Evolutionary conservation across 345 rosid genomes (phyloP), one percentile per base, ranked within the genome.

Genomic region (Rhizophora mangle): DNA sequence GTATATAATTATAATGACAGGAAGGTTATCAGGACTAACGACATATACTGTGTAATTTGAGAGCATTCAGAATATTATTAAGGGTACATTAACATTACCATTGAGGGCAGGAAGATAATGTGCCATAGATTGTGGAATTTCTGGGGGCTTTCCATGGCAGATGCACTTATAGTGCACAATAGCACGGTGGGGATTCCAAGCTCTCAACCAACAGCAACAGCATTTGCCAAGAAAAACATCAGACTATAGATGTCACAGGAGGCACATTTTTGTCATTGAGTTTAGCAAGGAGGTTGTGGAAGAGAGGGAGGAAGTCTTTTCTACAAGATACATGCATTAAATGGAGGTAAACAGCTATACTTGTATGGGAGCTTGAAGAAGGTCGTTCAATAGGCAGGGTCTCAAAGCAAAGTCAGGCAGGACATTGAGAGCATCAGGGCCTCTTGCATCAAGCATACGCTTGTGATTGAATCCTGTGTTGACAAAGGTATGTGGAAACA

Each of bases 171-270:
- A 3, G 67, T 24, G 54, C 22, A 22, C 18, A 65, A 82, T 72
- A 26, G 76, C 83, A 27, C 80, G 72, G 1, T 76, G 0, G 81
- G 80, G 65, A 85, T 54, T 1, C 85, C 71, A 26, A 16, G 22
- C 55, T 79, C 31, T 27, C 72, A 85, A 2, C 86, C 86, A 0
- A 79, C 80, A 19, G 81, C 81, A 20, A 82, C 52, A 16, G 88
- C 74, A 70, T 80, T 82, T 54, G 68, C 70, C 88, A 80, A 76
- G 68, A 9, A 9, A 56, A 6, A 78, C 70, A 27, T 82, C 88
- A 0, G 30, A 81, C 79, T 27, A 85, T 66, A 69, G 84, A 82
- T 49, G 78, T 73, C 1, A 74, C 80, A 0, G 81, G 79, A 0
- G 85, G 83, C 27, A 67, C 59, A 21, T 69, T 51, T 9, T 59